Percentiles rank a stretch among this genome's conserved stretches.
These are phyloP conservation scores for Cupressus sempervirens DNA, from an alignment of 75 land plant species.

Conservation along the genomic window DNA sequence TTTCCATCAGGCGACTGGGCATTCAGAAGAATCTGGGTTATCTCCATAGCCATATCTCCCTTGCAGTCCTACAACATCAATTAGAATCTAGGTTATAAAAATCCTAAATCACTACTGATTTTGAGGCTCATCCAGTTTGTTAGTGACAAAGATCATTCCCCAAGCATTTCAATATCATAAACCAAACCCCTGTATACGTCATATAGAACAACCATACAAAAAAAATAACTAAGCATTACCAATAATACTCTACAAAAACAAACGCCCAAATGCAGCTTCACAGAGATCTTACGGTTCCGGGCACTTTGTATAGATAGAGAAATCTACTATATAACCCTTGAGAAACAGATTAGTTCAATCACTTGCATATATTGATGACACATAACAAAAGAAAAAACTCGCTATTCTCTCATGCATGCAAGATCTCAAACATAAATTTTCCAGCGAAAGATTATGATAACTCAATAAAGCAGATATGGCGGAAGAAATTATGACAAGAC, in stretches of 20 bases:
- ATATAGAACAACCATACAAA: background rate
- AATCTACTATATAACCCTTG: too few species aligned
- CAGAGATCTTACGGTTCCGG: background rate
- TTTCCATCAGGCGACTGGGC: conserved; percentile 64
- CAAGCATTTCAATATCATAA: background rate
- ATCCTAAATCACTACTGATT: background rate
- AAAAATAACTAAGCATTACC: background rate
- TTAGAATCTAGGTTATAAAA: background rate
- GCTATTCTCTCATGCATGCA: background rate
- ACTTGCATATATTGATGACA: too few species aligned
- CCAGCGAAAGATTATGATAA: background rate
- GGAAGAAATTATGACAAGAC: background rate
- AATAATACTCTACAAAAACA: background rate
- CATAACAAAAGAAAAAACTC: too few species aligned
- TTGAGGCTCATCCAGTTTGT: background rate
- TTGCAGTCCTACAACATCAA: background rate
- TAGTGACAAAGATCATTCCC: too few species aligned
- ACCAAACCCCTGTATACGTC: background rate
- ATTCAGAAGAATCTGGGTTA: conserved; percentile 53
- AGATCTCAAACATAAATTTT: background rate
- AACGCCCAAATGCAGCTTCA: background rate
- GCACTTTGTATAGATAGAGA: background rate
- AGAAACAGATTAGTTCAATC: too few species aligned
- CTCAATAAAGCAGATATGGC: background rate
- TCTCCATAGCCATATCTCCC: conserved; percentile 53